phyloP scores from a whole-genome alignment of 176 grass and related monocot species.

The Avena insularis region DNA sequence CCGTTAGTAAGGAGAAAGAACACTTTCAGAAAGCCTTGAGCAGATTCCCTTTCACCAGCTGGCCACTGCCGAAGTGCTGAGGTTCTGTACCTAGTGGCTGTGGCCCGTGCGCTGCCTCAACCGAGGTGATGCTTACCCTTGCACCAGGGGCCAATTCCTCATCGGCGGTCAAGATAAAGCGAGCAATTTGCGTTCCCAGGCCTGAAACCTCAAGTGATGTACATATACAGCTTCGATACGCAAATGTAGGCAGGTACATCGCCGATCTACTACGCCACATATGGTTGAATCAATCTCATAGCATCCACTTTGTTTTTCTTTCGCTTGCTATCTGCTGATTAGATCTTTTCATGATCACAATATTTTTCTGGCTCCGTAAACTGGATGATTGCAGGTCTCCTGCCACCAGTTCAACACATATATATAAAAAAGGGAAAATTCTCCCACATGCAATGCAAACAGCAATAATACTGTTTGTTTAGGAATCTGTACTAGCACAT shows the following conservation, averaged over 20 bases:
- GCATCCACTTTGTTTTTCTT: slow-evolving; percentile 16
- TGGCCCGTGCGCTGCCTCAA: slow-evolving; percentile 5
- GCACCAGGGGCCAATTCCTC: not conserved
- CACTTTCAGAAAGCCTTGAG: slow-evolving; percentile 16
- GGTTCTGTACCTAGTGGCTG: slow-evolving; percentile 35
- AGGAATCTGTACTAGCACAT: not conserved
- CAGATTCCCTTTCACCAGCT: slow-evolving; percentile 20
- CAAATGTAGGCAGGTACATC: not conserved
- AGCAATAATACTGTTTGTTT: not conserved
- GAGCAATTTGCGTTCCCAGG: not conserved
- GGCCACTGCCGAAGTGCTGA: slow-evolving; percentile 5
- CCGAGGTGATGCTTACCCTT: not conserved
- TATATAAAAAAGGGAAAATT: not conserved
- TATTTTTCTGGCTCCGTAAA: not conserved
- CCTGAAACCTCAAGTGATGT: slow-evolving; percentile 15
- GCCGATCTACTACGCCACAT: not conserved
- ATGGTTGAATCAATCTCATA: not conserved
- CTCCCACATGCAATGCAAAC: not conserved
- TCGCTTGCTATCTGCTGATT: slow-evolving; percentile 23
- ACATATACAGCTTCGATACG: not conserved
- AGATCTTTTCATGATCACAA: not conserved
- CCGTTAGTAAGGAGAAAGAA: slow-evolving; percentile 36
- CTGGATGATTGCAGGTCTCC: slow-evolving; percentile 13
- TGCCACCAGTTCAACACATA: not conserved
- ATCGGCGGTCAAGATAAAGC: not conserved